Base-by-base conservation (phyloP, 805 yeast species). In the Maudiozyma barnettii region DNA sequence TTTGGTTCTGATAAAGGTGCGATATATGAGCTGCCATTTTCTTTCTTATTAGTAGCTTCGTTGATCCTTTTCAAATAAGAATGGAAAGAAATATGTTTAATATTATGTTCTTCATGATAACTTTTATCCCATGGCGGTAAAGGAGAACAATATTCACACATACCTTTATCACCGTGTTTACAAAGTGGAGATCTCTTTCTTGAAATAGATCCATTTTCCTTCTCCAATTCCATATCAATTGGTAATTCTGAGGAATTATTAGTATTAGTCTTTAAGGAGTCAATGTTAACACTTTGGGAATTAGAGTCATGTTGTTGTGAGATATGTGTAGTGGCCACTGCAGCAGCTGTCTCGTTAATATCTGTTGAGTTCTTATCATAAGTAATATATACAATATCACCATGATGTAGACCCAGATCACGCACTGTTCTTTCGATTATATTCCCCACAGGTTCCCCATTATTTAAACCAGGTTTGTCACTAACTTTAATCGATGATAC, bases 91-190 rank as follows among this genome's bases (percentile, higher is more conserved):
- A 79, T 71, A 65, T 91, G 98, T 64, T 93, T 93, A 61, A 91
- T 87, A 36, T 77, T 80, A 51, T 89, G 72, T 51, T 80, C 82
- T 43, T 77, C 77, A 53, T 81, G 82, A 62, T 89, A 91, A 20
- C 74, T 77, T 52, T 74, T 75, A 64, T 93, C 96, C 87, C 91
- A 93, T 2, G 99, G 98, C 33, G 96, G 96, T 45, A 93, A 68
- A 0, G 98, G 96, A 31, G 95, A 80, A 64, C 98, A 93, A 61
- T 89, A 88, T 60, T 93, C 99, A 65, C 99, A 93, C 98, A 93
- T 93, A 1, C 98, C 99, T 56, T 82, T 83, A 36, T 82, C 91
- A 2, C 91, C 84, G 63, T 93, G 99, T 50, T 82, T 77, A 65
- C 99, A 91, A 51, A 89, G 69, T 2, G 64, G 56, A 1, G 87